Conservation (phyloP, 306 rosid genomes). For the Vigna nakashimae region DNA sequence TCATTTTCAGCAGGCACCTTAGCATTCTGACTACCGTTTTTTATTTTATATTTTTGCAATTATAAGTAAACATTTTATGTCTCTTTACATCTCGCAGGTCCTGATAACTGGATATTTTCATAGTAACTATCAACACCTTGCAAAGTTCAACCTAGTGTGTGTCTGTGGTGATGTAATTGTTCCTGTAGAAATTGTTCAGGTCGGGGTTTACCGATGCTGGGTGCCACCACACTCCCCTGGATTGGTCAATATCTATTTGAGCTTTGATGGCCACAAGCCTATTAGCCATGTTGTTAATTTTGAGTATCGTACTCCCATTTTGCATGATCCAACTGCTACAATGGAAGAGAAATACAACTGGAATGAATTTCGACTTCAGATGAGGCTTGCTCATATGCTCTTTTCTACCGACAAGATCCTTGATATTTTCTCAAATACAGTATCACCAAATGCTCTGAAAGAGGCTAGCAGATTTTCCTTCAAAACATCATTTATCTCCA, state of each 20-base stretch:
- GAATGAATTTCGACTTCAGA: constrained; percentile 70
- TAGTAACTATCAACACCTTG: constrained; percentile 62
- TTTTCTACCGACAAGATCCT: constrained; percentile 71
- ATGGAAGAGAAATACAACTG: constrained; percentile 58
- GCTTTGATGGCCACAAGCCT: constrained; percentile 83
- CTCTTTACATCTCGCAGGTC: constrained; percentile 64
- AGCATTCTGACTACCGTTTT: constrained; percentile 22
- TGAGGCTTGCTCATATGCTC: constrained; percentile 74
- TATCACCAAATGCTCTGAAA: constrained; percentile 55
- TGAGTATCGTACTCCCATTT: constrained; percentile 71
- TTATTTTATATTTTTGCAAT: constrained; percentile 11
- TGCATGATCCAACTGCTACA: constrained; percentile 52
- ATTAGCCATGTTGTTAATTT: constrained; percentile 79
- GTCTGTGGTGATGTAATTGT: constrained; percentile 70
- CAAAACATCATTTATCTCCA: constrained; percentile 63
- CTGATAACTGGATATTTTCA: constrained; percentile 75
- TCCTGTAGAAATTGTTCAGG: constrained; percentile 77
- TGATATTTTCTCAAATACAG: constrained; percentile 60
- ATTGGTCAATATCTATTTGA: constrained; percentile 66
- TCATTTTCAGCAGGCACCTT: constrained; percentile 18
- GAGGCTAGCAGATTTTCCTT: constrained; percentile 66
- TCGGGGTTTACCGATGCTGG: constrained; percentile 89
- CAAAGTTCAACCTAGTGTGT: constrained; percentile 65
- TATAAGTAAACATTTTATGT: constrained; percentile 28
- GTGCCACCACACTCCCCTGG: constrained; percentile 70